phyloP scores from a whole-genome alignment of 441 rosid genomes.

The Cnidoscolus chayamansa region DNA sequence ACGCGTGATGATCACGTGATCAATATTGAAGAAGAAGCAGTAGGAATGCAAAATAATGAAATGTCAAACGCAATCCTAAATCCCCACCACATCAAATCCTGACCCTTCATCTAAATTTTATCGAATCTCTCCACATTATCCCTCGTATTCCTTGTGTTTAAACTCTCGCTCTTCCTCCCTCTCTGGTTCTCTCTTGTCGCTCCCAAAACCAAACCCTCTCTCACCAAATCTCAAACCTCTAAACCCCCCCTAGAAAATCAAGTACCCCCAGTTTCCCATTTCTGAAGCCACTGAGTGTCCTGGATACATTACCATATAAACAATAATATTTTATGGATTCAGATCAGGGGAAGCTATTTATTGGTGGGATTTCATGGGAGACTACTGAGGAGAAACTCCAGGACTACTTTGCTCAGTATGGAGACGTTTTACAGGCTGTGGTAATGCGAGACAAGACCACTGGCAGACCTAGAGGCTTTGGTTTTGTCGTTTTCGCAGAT shows the following conservation, averaged over 20 bases:
- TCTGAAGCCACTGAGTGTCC: no score
- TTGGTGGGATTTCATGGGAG: slow-evolving; percentile 98
- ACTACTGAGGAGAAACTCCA: slow-evolving; percentile 70
- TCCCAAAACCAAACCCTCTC: slow-evolving; percentile 34
- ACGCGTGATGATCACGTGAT: no score
- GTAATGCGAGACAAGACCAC: slow-evolving; percentile 88
- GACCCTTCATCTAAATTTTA: slow-evolving; percentile 20
- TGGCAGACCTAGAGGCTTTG: slow-evolving; percentile 83
- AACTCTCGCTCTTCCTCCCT: no score
- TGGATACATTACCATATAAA: no score
- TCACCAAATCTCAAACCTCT: background rate
- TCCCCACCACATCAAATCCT: slow-evolving; percentile 19
- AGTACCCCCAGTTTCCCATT: background rate
- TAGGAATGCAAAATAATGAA: no score
- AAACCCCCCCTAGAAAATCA: background rate
- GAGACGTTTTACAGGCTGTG: slow-evolving; percentile 69
- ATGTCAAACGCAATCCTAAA: no score
- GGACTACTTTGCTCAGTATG: slow-evolving; percentile 70
- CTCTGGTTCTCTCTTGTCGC: slow-evolving; percentile 4
- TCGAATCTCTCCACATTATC: slow-evolving; percentile 20
- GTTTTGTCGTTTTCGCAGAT: slow-evolving; percentile 82
- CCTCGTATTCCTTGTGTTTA: background rate
- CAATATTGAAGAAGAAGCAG: no score
- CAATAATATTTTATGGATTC: slow-evolving; percentile 54
- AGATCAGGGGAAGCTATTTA: slow-evolving; percentile 93